Evolutionary conservation across 2,329 filamentous ascomycete genomes (phyloP).

Genomic region (Fusarium chuoi): DNA sequence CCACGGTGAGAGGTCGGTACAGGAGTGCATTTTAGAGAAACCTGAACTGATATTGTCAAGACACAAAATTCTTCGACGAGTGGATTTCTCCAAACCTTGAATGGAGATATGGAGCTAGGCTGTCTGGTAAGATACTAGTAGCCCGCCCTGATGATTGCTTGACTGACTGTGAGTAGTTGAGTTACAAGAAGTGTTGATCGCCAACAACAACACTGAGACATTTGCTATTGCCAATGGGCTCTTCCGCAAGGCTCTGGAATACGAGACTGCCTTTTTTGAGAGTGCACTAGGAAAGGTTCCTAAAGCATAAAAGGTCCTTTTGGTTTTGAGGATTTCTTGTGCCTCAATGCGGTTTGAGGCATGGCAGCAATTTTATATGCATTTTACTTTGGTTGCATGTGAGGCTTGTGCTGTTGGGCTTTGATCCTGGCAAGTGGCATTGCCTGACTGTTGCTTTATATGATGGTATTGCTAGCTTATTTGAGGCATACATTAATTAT

Average conservation of each 20-base stretch:
- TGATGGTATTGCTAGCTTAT: accelerated
- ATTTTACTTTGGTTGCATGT: background rate
- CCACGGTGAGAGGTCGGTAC: background rate
- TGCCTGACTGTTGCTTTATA: accelerated
- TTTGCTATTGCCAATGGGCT: background rate
- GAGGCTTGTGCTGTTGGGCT: accelerated
- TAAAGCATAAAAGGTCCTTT: accelerated
- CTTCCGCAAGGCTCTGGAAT: background rate
- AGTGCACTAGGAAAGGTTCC: background rate
- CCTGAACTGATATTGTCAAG: background rate
- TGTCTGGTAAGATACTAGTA: background rate
- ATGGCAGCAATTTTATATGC: accelerated
- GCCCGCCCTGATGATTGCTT: accelerated
- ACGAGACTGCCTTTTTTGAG: background rate
- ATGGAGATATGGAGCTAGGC: background rate
- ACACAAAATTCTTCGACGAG: background rate
- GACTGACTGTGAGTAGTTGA: background rate
- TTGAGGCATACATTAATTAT: accelerated
- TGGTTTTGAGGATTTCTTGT: background rate
- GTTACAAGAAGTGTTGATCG: background rate
- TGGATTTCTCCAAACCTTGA: background rate
- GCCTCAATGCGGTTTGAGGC: no score
- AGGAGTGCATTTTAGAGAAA: accelerated
- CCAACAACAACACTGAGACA: background rate
- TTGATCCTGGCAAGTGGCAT: accelerated